phyloP scores from a whole-genome alignment of 192 early-diverging fungal genomes.

The Backusella circina region DNA sequence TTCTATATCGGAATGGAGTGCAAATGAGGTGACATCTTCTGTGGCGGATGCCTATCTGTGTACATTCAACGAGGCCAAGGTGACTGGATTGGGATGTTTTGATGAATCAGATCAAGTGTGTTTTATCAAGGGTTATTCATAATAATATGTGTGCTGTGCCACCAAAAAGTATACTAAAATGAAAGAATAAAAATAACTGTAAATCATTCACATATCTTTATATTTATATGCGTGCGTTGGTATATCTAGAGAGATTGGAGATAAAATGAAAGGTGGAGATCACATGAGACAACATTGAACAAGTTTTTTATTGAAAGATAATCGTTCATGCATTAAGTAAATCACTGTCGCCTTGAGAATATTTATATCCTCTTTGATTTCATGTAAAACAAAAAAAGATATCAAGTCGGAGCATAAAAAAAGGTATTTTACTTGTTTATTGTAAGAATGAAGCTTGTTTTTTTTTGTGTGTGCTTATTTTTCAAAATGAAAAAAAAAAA shows the following conservation, averaged over 20 bases:
- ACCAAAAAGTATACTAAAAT: not conserved
- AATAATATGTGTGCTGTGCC: not conserved
- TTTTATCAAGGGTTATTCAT: constrained; percentile 30
- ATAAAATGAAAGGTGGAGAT: no score
- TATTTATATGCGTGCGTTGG: not conserved
- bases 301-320: no score
- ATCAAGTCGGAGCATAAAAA: no score
- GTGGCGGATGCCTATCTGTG: constrained; percentile 1
- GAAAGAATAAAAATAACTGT: not conserved
- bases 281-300: no score
- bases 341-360: not conserved
- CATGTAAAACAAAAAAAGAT: not conserved
- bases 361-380: not conserved
- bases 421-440: no score
- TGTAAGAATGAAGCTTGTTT: no score
- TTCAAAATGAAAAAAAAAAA: no score
- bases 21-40: not conserved
- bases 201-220: not conserved
- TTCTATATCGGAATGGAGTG: not conserved
- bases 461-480: no score
- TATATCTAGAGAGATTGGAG: not conserved
- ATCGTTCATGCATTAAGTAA: not conserved
- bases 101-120: constrained; percentile 29
- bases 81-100: constrained; percentile 22
- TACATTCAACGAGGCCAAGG: constrained; percentile 16